Evolutionary conservation across 805 yeast species (phyloP), one percentile per base, ranked within the genome.

Genomic region (Starmerella lactis-condensi): DNA sequence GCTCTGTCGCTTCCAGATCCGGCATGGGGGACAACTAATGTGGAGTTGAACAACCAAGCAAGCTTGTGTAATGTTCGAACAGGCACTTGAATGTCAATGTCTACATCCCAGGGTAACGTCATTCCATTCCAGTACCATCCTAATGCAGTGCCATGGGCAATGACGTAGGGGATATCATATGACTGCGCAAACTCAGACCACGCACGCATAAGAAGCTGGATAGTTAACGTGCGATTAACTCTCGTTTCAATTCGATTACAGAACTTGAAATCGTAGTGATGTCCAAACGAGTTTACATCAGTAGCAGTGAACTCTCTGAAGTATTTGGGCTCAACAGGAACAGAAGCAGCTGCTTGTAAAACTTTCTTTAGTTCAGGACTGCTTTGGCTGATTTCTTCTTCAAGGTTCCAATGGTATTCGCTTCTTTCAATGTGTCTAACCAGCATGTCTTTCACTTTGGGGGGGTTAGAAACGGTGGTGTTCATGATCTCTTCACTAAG

Each of bases 261-360:
- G 41, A 70, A 72, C 34, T 78, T 58, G 75, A 77, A 71, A 47
- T 73, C 81, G 43, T 70, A 71, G 36, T 56, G 61, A 21, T 35
- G 31, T 6, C 56, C 58, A 12, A 23, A 2, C 4, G 32, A 31
- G 8, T 12, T 6, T 2, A 39, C 37, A 29, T 45, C 47, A 18
- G 37, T 27, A 8, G 48, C 29, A 3, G 27, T 16, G 11, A 39
- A 37, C 22, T 47, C 48, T 13, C 32, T 23, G 29, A 40, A 40
- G 27, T 37, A 36, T 22, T 32, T 30, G 32, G 6, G 15, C 14
- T n/a, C 17, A 3, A 12, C 27, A 9, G 8, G 27, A 9, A 12
- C 27, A 32, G 29, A 7, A n/a, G 23, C 16, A 20, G 30, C 21
- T 32, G 36, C 8, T 22, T 17, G 17, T 29, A 29, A 15, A 32